These are phyloP conservation scores for Trichosanthes cucumerina DNA, from an alignment of 306 rosid genomes.

Conservation along the genomic window DNA sequence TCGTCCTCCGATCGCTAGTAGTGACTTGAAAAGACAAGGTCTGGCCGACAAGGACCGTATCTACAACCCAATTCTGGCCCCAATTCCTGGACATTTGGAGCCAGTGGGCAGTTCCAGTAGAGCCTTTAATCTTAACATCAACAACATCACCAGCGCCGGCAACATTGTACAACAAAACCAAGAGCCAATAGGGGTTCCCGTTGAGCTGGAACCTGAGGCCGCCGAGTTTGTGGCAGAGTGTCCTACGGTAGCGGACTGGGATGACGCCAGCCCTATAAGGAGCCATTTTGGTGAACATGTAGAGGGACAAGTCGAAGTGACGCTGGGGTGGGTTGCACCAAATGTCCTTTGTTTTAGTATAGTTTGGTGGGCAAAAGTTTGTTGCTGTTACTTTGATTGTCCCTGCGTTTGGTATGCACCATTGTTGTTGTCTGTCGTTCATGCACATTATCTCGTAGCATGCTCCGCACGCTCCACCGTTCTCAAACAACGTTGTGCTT, in stretches of 20 bases:
- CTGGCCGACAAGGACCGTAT: conserved; percentile 24
- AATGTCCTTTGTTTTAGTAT: not conserved
- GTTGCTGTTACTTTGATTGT: conserved; percentile 45
- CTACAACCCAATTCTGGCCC: conserved; percentile 48
- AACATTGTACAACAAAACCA: conserved; percentile 36
- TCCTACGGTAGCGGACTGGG: conserved; percentile 33
- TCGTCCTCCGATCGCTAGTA: conserved; percentile 24
- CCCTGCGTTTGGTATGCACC: conserved; percentile 32
- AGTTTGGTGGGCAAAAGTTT: conserved; percentile 56
- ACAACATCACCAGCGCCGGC: conserved; percentile 43
- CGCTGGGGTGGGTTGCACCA: conserved; percentile 72
- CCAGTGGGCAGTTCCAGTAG: conserved; percentile 18
- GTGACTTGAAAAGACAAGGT: conserved; percentile 39
- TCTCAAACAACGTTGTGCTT: conserved; percentile 51
- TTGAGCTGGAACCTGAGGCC: conserved; percentile 43
- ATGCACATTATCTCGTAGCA: conserved; percentile 47
- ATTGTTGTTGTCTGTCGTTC: conserved; percentile 15
- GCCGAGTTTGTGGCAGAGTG: conserved; percentile 20
- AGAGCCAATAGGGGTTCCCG: conserved; percentile 38
- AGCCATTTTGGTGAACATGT: conserved; percentile 48
- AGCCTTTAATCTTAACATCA: conserved; percentile 26
- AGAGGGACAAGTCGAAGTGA: conserved; percentile 54
- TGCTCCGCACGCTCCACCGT: conserved; percentile 43
- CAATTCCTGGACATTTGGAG: conserved; percentile 33
- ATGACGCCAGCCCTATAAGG: conserved; percentile 35